Evolutionary conservation across 805 yeast genomes (phyloP), one percentile per base, ranked within the genome.

Genomic region (Candida koratica): DNA sequence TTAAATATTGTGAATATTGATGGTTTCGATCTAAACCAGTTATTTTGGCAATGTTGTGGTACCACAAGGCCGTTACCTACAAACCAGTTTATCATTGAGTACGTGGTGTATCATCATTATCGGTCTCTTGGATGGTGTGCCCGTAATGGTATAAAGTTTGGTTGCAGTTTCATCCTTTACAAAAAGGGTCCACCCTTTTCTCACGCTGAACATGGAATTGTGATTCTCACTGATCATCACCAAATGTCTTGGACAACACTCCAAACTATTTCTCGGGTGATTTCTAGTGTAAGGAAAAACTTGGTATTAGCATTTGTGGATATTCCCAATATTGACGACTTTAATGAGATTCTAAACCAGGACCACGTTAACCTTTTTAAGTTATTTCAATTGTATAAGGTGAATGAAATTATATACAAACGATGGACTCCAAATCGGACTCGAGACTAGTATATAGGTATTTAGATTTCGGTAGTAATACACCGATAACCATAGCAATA

Each of bases 71-170:
- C 43, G 4, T 7, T 18, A 5, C 30, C 46, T 14, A 25, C 34
- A 3, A 63, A 57, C 30, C 40, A 49, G 17, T 77, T 81, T 42
- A 48, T 83, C 2, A 44, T 69, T 2, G 69, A 73, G 31, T 90
- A 84, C 49, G 79, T 77, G 4, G 89, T 75, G 1, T 90, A 89
- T 51, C 94, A 87, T 52, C 88, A 90, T 55, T 89, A 79, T 59
- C 71, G 95, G 35, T 80, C 96, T 0, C 69, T 77, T 17, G 97
- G 97, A 0, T 93, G 97, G 97, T 90, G 97, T 64, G 93, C 82
- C 2, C 70, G 94, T 40, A 76, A 89, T 0, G 98, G 97, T 0
- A 75, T 88, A 38, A 93, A 93, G 57, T 93, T 93, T 57, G 96
- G 96, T 2, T 74, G 84, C n/a, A 94, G 89, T 49, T 82, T 67